phyloP scores from a whole-genome alignment of 2,329 filamentous ascomycete species.

The Pseudopithomyces chartarum region DNA sequence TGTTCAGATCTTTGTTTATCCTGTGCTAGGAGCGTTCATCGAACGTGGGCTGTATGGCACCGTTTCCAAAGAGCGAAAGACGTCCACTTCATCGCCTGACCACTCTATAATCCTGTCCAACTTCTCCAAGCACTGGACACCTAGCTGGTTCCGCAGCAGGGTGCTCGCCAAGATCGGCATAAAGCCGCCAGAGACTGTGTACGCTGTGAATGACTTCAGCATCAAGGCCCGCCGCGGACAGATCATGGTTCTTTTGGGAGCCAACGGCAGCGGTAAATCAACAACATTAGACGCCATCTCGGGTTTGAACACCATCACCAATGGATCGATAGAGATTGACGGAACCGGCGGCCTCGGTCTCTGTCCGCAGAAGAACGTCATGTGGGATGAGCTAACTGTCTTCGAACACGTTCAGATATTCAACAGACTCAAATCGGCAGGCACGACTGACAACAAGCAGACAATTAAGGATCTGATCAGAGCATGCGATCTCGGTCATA shows the following conservation, averaged over 20 bases:
- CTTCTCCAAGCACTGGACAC: slow-evolving; percentile 80
- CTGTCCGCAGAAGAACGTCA: slow-evolving; percentile 90
- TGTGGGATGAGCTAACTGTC: slow-evolving; percentile 89
- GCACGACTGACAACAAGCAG: slow-evolving; percentile 58
- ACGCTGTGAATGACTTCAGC: slow-evolving; percentile 77
- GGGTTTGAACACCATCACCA: slow-evolving; percentile 76
- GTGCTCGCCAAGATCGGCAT: slow-evolving; percentile 54
- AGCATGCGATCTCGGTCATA: slow-evolving; percentile 75
- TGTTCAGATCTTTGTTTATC: slow-evolving; percentile 78
- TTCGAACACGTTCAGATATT: slow-evolving; percentile 85
- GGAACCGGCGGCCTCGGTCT: slow-evolving; percentile 81
- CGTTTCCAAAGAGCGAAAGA: slow-evolving; percentile 59
- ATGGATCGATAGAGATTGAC: slow-evolving; percentile 77
- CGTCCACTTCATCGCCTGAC: slow-evolving; percentile 41
- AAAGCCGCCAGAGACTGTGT: slow-evolving; percentile 64
- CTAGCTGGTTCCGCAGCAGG: slow-evolving; percentile 62
- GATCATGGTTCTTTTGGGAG: slow-evolving; percentile 83
- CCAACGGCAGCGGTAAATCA: slow-evolving; percentile 89
- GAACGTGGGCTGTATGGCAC: slow-evolving; percentile 80
- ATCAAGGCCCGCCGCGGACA: slow-evolving; percentile 76
- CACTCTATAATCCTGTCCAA: slow-evolving; percentile 70
- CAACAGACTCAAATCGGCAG: slow-evolving; percentile 73
- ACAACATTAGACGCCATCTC: slow-evolving; percentile 89
- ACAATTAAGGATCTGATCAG: slow-evolving; percentile 68
- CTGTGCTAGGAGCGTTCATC: slow-evolving; percentile 73